Conservation (phyloP, 2,329 filamentous ascomycete genomes). For the Zasmidium cellare region DNA sequence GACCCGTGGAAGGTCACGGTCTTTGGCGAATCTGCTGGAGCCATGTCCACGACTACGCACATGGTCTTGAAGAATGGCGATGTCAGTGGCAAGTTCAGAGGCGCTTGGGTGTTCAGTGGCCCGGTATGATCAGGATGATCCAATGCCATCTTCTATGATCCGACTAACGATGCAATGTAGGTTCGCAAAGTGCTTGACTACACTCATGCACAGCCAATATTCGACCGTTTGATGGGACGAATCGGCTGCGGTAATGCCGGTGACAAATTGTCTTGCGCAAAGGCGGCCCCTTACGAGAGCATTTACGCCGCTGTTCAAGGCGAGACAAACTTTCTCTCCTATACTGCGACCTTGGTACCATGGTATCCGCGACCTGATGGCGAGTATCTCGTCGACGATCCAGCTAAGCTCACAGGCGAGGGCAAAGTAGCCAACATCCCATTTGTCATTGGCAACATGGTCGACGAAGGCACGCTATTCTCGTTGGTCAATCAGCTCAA, state of each 20-base stretch:
- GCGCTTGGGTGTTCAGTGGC: constrained; percentile 14
- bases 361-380: constrained; percentile 13
- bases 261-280: constrained; percentile 52
- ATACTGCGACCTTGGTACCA: not conserved
- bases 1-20: constrained; percentile 27
- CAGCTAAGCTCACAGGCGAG: constrained; percentile 3
- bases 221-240: constrained; percentile 5
- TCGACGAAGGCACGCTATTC: constrained; percentile 7
- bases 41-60: constrained; percentile 73
- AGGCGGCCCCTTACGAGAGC: constrained; percentile 44
- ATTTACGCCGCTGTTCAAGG: constrained; percentile 6
- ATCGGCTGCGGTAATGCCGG: constrained; percentile 23
- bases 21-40: constrained; percentile 31
- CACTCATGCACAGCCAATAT: constrained; percentile 33
- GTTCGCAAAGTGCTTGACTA: constrained; percentile 37
- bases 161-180: constrained; percentile 73
- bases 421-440: constrained; percentile 14
- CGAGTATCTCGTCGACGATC: constrained; percentile 2
- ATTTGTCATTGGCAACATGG: constrained; percentile 14
- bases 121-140: too few relatives aligned
- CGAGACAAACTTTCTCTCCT: constrained; percentile 10
- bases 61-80: constrained; percentile 72
- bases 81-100: constrained; percentile 64
- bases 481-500: constrained; percentile 10
- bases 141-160: too few relatives aligned